Conservation (phyloP, 1,284 basidiomycete species). For the Tremellales sp. region DNA sequence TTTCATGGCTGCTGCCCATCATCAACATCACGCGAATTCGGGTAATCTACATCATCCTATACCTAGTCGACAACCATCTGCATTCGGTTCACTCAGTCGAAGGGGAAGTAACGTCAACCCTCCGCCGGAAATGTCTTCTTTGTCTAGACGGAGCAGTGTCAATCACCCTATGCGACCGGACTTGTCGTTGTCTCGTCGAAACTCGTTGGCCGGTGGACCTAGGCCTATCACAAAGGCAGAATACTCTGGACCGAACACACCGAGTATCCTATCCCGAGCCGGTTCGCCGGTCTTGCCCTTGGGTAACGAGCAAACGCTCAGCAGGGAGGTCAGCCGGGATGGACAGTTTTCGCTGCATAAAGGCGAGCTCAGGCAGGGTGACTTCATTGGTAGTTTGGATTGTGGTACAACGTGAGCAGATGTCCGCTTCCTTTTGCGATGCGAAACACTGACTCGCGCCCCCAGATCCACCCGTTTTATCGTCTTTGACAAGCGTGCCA, state of each 20-base stretch:
- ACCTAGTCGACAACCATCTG: conserved; percentile 21
- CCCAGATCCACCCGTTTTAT: conserved; percentile 87
- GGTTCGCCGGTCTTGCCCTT: conserved; percentile 46
- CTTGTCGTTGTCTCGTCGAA: conserved; percentile 26
- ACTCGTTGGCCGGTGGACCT: conserved; percentile 34
- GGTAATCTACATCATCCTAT: conserved; percentile 20
- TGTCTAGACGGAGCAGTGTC: conserved; percentile 3
- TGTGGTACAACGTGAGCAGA: conserved; percentile 81
- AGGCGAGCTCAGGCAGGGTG: conserved; percentile 39
- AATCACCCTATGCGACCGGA: not conserved
- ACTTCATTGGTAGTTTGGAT: conserved; percentile 84
- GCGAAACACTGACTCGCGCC: not conserved
- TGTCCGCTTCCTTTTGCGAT: not conserved
- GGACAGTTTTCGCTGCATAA: conserved; percentile 9
- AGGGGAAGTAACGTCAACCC: not conserved
- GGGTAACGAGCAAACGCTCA: conserved; percentile 31
- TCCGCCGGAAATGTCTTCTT: not conserved
- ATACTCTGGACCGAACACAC: conserved; percentile 38
- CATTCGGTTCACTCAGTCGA: not conserved
- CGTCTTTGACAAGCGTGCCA: conserved; percentile 82
- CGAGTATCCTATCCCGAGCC: conserved; percentile 44
- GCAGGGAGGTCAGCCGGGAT: conserved; percentile 9
- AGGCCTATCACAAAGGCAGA: conserved; percentile 36
- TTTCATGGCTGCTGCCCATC: conserved; percentile 7
- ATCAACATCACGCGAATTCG: too few relatives aligned